A percentile compares a stretch with the other conserved stretches of the same genome.
phyloP scores from a whole-genome alignment of 306 rosid genomes.

The Vigna hirtella region DNA sequence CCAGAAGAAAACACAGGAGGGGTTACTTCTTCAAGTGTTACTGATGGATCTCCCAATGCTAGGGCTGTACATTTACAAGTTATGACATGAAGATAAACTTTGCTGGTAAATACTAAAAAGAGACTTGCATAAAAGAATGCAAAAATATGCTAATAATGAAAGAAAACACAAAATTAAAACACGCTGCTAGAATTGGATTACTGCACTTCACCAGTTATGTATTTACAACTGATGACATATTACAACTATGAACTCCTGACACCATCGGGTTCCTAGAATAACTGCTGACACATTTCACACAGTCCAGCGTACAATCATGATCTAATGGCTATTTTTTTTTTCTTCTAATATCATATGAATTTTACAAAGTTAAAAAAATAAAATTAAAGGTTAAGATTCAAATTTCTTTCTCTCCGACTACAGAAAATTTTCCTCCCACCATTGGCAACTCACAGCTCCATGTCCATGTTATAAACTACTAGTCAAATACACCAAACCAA shows the following conservation, averaged over 20 bases:
- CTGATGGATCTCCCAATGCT: constrained; percentile 91
- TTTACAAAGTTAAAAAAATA: too few relatives aligned
- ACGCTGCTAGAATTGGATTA: background rate
- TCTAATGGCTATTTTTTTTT: too few relatives aligned
- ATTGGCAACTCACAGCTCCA: background rate
- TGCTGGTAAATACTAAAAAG: constrained; percentile 19
- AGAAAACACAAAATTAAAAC: constrained; percentile 5
- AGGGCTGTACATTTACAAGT: constrained; percentile 63
- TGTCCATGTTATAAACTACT: constrained; percentile 6
- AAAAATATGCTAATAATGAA: constrained; percentile 12
- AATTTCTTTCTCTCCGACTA: too few relatives aligned
- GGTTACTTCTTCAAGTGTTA: constrained; percentile 84
- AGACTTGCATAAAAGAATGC: constrained; percentile 4
- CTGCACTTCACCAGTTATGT: constrained; percentile 4
- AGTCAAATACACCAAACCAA: constrained; percentile 27
- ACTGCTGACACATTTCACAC: too few relatives aligned
- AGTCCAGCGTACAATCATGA: too few relatives aligned
- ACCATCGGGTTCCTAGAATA: too few relatives aligned
- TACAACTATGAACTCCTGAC: constrained; percentile 1
- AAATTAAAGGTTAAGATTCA: too few relatives aligned
- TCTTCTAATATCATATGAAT: too few relatives aligned
- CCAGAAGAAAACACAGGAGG: constrained; percentile 71
- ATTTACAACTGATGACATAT: constrained; percentile 26
- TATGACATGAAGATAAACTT: constrained; percentile 43
- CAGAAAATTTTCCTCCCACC: too few relatives aligned